Conservation (phyloP, 345 rosid species). For the Barbarea vulgaris region DNA sequence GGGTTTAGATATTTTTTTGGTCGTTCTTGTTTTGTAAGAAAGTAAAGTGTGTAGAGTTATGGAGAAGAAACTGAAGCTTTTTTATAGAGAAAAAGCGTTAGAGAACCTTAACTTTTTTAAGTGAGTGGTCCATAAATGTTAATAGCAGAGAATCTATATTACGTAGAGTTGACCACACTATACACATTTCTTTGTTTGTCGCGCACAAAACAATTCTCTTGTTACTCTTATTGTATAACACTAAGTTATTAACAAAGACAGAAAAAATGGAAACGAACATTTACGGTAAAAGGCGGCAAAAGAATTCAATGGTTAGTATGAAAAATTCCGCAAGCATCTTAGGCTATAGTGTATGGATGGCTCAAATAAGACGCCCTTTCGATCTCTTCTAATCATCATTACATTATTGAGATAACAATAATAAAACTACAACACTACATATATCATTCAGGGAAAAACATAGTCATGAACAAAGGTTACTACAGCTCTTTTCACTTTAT, state of each 20-base stretch:
- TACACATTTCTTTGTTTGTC: conserved; percentile 30
- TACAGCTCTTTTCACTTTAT: conserved; percentile 31
- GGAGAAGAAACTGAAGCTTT: conserved; percentile 30
- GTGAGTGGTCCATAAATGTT: conserved; percentile 39
- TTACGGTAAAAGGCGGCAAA: conserved; percentile 7
- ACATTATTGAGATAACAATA: conserved; percentile 9
- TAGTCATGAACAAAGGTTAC: neutral
- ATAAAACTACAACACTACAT: neutral
- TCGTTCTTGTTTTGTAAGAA: conserved; percentile 22
- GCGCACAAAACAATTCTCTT: conserved; percentile 8
- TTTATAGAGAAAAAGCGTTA: conserved; percentile 28
- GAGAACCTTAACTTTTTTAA: conserved; percentile 38
- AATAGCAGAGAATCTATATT: conserved; percentile 28
- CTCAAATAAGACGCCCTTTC: conserved; percentile 35
- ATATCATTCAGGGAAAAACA: neutral
- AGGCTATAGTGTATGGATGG: conserved; percentile 38
- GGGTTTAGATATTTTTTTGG: conserved; percentile 20
- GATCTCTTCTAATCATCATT: conserved; percentile 28
- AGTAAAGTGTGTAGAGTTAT: conserved; percentile 39
- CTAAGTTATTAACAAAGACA: conserved; percentile 4
- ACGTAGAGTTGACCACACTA: conserved; percentile 40
- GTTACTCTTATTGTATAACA: conserved; percentile 14
- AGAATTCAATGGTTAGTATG: conserved; percentile 35
- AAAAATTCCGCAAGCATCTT: conserved; percentile 38
- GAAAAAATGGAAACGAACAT: conserved; percentile 3